A percentile compares a stretch with the other conserved stretches of the same genome.
Evolutionary conservation across 2,329 filamentous ascomycete genomes (phyloP).

Genomic region (Celoporthe dispersa): DNA sequence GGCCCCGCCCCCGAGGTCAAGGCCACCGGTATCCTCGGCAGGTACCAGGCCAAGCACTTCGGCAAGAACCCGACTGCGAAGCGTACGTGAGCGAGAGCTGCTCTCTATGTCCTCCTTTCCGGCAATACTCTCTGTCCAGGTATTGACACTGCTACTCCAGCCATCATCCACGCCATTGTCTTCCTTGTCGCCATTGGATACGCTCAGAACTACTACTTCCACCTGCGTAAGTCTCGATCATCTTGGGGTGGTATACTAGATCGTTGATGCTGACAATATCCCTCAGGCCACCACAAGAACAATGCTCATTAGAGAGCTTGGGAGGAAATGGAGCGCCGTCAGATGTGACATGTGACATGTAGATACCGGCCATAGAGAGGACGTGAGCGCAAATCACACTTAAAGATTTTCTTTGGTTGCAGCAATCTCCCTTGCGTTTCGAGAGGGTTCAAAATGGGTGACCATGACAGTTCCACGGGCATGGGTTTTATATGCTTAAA

Average conservation of each 20-base stretch:
- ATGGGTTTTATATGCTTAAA: background rate
- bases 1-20: constrained; percentile 84
- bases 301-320: constrained; percentile 80
- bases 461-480: background rate
- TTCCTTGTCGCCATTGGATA: constrained; percentile 83
- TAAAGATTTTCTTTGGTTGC: constrained; percentile 21
- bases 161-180: constrained; percentile 84
- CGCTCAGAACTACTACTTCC: constrained; percentile 99
- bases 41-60: constrained; percentile 93
- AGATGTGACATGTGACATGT: constrained; percentile 21
- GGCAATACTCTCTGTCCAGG: background rate
- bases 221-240: constrained; percentile 76
- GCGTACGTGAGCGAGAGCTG: constrained; percentile 67
- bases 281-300: constrained; percentile 98
- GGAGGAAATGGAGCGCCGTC: constrained; percentile 23
- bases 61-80: constrained; percentile 87
- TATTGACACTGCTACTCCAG: constrained; percentile 51
- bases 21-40: constrained; percentile 79
- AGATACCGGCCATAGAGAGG: constrained; percentile 29
- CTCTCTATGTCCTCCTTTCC: background rate
- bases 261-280: constrained; percentile 14
- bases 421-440: background rate
- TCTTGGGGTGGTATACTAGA: background rate
- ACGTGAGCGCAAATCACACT: constrained; percentile 19
- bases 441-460: background rate